A percentile compares a stretch with the other conserved stretches of the same genome.
Evolutionary conservation across 2,329 filamentous ascomycete genomes (phyloP).

Genomic region (Fusarium oxysporum): DNA sequence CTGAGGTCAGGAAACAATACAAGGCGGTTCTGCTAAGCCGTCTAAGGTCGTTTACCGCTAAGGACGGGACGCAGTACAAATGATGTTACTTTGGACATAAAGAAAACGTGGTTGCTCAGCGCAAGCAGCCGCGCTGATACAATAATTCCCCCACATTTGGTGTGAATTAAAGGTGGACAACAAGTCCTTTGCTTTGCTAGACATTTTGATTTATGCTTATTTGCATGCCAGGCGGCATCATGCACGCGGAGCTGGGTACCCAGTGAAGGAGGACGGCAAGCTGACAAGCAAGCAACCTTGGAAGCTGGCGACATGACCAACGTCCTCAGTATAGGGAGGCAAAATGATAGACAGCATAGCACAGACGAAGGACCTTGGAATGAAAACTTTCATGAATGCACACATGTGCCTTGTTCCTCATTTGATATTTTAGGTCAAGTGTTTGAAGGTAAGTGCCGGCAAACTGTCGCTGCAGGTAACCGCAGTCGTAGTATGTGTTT

Average conservation of each 20-base stretch:
- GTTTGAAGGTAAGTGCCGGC: conserved; percentile 20
- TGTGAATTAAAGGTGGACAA: conserved; percentile 1
- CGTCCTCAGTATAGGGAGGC: conserved; percentile 1
- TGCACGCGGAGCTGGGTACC: background rate
- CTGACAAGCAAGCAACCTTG: conserved; percentile 1
- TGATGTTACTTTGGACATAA: conserved; percentile 20
- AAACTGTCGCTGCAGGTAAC: conserved; percentile 39
- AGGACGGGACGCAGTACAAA: conserved; percentile 5
- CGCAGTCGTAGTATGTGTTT: conserved; percentile 19
- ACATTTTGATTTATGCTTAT: conserved; percentile 19
- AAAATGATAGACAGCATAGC: conserved; percentile 15
- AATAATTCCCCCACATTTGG: conserved; percentile 10
- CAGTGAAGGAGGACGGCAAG: conserved; percentile 1
- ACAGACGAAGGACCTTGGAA: conserved; percentile 19
- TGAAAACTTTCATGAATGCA: conserved; percentile 10
- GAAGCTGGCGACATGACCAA: conserved; percentile 10
- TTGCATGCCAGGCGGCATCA: conserved; percentile 19
- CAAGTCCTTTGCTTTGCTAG: conserved; percentile 13
- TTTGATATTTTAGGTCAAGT: background rate
- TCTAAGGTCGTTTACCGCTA: conserved; percentile 31
- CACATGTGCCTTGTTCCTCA: background rate
- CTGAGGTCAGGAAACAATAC: conserved; percentile 37
- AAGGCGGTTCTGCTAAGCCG: conserved; percentile 36
- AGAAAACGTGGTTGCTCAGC: conserved; percentile 16
- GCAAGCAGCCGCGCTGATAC: conserved; percentile 17